These are phyloP conservation scores for Vigna mungo DNA, from an alignment of 306 rosid genomes.

Conservation along the genomic window DNA sequence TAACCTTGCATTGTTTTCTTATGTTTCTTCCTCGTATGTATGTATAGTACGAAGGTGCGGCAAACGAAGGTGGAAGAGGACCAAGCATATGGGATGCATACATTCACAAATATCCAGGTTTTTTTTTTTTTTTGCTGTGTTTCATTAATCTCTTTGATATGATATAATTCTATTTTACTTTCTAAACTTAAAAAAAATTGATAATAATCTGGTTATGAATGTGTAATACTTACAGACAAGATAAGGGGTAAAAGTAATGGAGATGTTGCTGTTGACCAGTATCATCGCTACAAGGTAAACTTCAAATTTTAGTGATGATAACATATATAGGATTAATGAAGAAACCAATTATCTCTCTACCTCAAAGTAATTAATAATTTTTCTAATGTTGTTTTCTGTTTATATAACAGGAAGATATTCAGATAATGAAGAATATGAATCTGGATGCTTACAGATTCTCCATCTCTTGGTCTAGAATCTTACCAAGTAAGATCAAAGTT, in stretches of 20 bases:
- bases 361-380: neutral
- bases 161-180: neutral
- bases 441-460: conserved; percentile 72
- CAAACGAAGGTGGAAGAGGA: conserved; percentile 57
- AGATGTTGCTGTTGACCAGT: conserved; percentile 52
- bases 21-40: neutral
- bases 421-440: conserved; percentile 59
- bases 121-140: no score
- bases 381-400: neutral
- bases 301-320: neutral
- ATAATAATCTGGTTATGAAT: neutral
- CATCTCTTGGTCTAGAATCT: conserved; percentile 73
- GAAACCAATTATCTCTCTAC: no score
- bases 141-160: no score
- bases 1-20: no score
- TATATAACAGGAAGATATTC: conserved; percentile 63
- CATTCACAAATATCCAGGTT: conserved; percentile 52
- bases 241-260: conserved; percentile 54
- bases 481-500: conserved; percentile 57
- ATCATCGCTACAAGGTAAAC: conserved; percentile 57
- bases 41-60: conserved; percentile 69
- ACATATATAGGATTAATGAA: neutral
- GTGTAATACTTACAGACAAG: conserved; percentile 45
- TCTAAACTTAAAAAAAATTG: no score
- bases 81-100: conserved; percentile 59